These are phyloP conservation scores for Fusarium metavorans DNA, from an alignment of 2,329 filamentous ascomycete species.

Conservation along the genomic window DNA sequence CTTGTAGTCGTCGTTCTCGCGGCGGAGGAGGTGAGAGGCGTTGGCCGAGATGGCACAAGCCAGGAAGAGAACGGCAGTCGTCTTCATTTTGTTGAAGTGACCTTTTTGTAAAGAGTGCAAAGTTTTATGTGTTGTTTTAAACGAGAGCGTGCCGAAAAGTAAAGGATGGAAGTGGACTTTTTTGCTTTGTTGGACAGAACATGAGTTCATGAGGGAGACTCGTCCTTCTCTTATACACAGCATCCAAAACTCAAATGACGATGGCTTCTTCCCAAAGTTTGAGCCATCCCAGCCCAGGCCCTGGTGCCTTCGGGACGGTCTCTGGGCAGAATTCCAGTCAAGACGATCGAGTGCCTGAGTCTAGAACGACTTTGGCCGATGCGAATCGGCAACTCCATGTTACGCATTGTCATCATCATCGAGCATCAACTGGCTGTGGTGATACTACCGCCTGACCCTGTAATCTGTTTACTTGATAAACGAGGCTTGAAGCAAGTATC, in stretches of 20 bases:
- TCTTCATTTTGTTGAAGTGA: constrained; percentile 29
- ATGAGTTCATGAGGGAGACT: neutral
- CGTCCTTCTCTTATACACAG: neutral
- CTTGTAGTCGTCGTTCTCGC: neutral
- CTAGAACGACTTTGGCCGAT: neutral
- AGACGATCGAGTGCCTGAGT: neutral
- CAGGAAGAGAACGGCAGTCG: constrained; percentile 19
- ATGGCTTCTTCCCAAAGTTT: neutral
- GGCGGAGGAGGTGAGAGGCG: constrained; percentile 20
- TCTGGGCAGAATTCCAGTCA: constrained; percentile 1
- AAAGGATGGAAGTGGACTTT: constrained; percentile 2
- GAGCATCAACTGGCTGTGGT: neutral
- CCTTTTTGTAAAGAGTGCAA: neutral
- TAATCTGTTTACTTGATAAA: neutral
- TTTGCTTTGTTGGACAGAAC: neutral
- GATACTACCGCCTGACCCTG: neutral
- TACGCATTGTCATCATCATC: neutral
- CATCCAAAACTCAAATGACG: neutral
- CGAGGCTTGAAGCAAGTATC: neutral
- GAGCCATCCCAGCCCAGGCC: neutral
- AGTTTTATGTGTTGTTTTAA: neutral
- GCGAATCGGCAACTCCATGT: neutral
- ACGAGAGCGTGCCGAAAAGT: neutral
- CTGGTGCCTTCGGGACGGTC: constrained; percentile 1
- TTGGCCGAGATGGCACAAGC: constrained; percentile 27